phyloP scores from a whole-genome alignment of 192 early-diverging fungal species.

The Gorgonomyces haynaldii region DNA sequence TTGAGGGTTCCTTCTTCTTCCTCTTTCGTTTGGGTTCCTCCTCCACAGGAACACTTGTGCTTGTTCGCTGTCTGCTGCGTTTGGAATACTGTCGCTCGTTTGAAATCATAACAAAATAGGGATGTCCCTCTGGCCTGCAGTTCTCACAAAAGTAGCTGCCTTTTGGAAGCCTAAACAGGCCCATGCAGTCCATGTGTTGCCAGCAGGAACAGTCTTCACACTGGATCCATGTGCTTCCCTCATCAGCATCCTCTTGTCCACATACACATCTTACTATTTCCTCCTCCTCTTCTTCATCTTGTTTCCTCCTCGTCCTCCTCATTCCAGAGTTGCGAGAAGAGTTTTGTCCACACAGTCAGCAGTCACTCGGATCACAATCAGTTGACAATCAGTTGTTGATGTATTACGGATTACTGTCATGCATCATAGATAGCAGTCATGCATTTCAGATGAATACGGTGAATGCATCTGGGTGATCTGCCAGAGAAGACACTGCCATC shows the following conservation, averaged over 20 bases:
- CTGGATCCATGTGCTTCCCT: conserved; percentile 59
- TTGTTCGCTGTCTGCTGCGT: conserved; percentile 6
- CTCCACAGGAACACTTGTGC: conserved; percentile 26
- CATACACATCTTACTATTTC: conserved; percentile 38
- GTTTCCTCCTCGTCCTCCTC: conserved; percentile 2
- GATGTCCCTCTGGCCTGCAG: conserved; percentile 73
- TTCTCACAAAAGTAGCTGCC: conserved; percentile 90
- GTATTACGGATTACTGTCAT: no score
- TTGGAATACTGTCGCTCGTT: not conserved
- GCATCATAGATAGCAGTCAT: no score
- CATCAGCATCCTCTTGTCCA: conserved; percentile 43
- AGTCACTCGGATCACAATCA: no score
- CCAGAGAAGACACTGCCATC: no score
- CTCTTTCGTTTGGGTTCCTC: no score
- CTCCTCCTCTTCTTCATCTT: conserved; percentile 28
- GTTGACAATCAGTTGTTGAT: no score
- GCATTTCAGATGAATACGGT: no score
- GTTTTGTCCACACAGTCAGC: no score
- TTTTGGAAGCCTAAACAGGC: conserved; percentile 62
- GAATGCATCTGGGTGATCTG: no score
- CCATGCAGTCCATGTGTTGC: conserved; percentile 92
- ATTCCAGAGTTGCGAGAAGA: no score
- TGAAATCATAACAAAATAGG: conserved; percentile 31
- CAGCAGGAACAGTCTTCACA: conserved; percentile 88
- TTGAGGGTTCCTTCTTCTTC: not conserved